Conservation (phyloP, 2,329 filamentous ascomycete species). For the Fusarium sp. region DNA sequence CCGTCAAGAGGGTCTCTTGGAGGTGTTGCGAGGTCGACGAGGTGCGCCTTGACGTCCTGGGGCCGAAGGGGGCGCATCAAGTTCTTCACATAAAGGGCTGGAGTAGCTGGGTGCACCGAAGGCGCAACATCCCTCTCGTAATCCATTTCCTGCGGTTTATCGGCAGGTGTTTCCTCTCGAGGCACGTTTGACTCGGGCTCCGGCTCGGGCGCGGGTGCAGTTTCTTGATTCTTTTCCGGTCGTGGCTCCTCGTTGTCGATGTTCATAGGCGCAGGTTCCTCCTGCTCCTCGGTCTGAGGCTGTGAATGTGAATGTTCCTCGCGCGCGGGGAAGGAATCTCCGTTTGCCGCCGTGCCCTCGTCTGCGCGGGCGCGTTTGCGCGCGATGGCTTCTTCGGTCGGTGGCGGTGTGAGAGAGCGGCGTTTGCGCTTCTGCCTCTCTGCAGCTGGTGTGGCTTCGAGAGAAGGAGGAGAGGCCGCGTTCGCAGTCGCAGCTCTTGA, state of each 20-base stretch:
- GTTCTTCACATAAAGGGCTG: conserved; percentile 87
- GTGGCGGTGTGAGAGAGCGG: conserved; percentile 70
- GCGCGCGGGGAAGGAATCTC: conserved; percentile 8
- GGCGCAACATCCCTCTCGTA: conserved; percentile 57
- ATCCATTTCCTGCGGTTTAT: conserved; percentile 44
- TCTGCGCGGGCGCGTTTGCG: conserved; percentile 66
- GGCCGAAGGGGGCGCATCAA: conserved; percentile 88
- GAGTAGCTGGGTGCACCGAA: conserved; percentile 76
- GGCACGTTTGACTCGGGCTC: not conserved
- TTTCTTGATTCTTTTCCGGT: conserved; percentile 3
- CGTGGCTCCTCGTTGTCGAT: conserved; percentile 16
- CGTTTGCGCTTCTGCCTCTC: conserved; percentile 72
- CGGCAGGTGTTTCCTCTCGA: not conserved
- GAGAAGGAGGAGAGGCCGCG: conserved; percentile 13
- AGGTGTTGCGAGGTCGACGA: conserved; percentile 74
- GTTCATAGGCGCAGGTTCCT: conserved; percentile 19
- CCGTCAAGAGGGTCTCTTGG: conserved; percentile 62
- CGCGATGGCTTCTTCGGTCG: conserved; percentile 62
- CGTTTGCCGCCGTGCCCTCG: conserved; percentile 26
- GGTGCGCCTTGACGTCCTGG: conserved; percentile 72
- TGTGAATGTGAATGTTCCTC: conserved; percentile 28
- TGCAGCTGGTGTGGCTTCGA: conserved; percentile 19
- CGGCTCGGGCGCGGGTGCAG: not conserved
- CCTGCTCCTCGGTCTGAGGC: conserved; percentile 9
- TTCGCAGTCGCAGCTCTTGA: conserved; percentile 17